Percentiles rank a stretch among this genome's conserved stretches.
These are phyloP conservation scores for Russula olivacea DNA, from an alignment of 768 basidiomycete genomes.

Conservation along the genomic window DNA sequence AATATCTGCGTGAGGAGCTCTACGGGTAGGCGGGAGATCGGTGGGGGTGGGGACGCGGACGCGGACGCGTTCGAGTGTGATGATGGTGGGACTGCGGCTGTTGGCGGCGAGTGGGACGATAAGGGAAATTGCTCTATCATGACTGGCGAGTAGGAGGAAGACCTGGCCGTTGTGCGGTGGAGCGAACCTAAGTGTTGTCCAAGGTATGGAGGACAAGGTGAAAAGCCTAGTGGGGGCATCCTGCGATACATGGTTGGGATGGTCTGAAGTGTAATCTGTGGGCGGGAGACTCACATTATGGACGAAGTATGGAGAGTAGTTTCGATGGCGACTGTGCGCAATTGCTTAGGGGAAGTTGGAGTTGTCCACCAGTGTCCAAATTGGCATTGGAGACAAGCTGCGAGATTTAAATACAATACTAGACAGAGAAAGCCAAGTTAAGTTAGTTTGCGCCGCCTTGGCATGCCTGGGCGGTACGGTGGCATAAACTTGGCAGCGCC, in stretches of 20 bases:
- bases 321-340: background rate
- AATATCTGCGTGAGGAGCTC: conserved; percentile 13
- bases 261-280: background rate
- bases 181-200: background rate
- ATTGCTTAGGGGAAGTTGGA: background rate
- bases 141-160: background rate
- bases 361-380: background rate
- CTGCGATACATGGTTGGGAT: background rate
- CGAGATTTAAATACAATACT: background rate
- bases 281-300: background rate
- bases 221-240: background rate
- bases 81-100: background rate
- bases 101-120: background rate
- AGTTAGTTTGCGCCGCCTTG: background rate
- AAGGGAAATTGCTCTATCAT: background rate
- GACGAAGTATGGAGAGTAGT: background rate
- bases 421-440: too few species aligned
- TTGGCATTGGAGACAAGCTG: background rate
- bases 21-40: conserved; percentile 7
- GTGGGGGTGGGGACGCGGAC: background rate
- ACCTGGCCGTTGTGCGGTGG: background rate
- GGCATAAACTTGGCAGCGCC: too few species aligned
- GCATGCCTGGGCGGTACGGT: background rate
- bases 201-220: background rate
- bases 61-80: background rate